Base-by-base conservation (phyloP, 768 basidiomycete species). In the Aureoboletus auriporus region DNA sequence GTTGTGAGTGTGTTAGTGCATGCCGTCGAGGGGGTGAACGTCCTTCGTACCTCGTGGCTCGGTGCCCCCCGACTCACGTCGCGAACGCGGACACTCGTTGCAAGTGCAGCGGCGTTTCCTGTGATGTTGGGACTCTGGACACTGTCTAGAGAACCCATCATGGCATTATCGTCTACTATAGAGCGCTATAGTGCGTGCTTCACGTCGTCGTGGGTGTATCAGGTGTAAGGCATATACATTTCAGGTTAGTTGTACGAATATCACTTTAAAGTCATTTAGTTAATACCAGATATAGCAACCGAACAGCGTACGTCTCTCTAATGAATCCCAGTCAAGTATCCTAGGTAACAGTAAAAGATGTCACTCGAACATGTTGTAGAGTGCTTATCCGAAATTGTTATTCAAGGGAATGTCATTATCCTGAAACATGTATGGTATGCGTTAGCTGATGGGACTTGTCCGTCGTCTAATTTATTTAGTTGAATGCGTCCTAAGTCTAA, bases 1-100 rank as follows among this genome's bases (percentile, higher is more conserved):
- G 75, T 86, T 0, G 67, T 68, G 1, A 71, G 76, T 20, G 76
- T 78, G 0, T 69, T 75, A 0, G 57, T 84, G 41, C 92, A 93
- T 61, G 71, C 76, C 4, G 73, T 73, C 4, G 83, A 89, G 51
- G 91, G 90, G 0, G 55, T 69, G 39, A 67, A 69, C 6, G 53
- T 86, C 14, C 62, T 89, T 12, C 75, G 74, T 68, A 74, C 74
- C 17, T 75, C 71, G 1, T 81, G 77, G 38, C 49, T 63, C 20
- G 65, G 58, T 39, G 42, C 46, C 27, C 43, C 42, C 38, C 37
- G 44, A 42, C 52, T 53, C 26, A 42, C 58, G 38, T 46, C 51
- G 11, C 46, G 43, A 46, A 61, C 57, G 33, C 66, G 63, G 6
- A 63, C 58, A 9, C 47, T 72, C 12, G 57, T 71, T 0, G 55